Evolutionary conservation across 345 rosid genomes (phyloP).

Genomic region (Conringia planisiliqua): DNA sequence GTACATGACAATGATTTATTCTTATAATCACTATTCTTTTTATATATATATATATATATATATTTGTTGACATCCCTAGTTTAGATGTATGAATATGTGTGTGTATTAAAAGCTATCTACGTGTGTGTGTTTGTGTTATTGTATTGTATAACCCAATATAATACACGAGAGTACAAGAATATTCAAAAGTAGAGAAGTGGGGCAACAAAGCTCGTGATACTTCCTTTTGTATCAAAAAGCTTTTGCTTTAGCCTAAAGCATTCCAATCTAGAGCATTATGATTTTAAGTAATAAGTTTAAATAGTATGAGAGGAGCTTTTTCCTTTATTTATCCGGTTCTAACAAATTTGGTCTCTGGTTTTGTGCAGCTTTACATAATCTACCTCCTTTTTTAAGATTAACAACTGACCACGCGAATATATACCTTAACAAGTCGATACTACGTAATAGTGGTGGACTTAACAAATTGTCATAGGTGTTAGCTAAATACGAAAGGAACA

Average conservation of each 20-base stretch:
- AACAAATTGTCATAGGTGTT: background rate
- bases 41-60: background rate
- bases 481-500: constrained; percentile 2
- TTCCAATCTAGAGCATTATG: constrained; percentile 11
- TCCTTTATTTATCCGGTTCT: background rate
- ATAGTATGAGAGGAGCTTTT: background rate
- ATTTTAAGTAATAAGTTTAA: background rate
- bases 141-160: background rate
- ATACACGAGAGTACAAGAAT: background rate
- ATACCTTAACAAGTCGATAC: background rate
- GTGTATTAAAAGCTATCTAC: background rate
- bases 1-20: background rate
- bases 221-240: constrained; percentile 30
- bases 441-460: background rate
- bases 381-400: background rate
- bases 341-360: background rate
- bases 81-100: background rate
- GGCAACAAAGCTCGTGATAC: constrained; percentile 16
- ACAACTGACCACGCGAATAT: background rate
- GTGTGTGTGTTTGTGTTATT: background rate
- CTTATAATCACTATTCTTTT: background rate
- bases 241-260: constrained; percentile 38
- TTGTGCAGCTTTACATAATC: constrained; percentile 1
- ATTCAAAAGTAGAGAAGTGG: constrained; percentile 24
- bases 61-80: background rate